phyloP scores from a whole-genome alignment of 1,284 basidiomycete species.

The Moesziomyces sp. region DNA sequence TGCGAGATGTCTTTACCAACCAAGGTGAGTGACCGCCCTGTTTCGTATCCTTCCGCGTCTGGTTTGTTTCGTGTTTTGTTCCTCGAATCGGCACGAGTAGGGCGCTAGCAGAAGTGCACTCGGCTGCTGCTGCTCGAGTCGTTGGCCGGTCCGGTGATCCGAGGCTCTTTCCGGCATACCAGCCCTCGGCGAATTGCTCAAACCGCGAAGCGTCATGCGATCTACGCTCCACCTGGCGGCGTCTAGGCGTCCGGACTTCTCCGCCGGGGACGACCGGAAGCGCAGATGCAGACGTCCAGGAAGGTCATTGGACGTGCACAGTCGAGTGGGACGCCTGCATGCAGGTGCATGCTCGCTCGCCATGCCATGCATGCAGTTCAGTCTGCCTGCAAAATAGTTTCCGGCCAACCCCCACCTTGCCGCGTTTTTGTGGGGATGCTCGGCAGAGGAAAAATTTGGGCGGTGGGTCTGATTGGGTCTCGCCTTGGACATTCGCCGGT shows the following conservation, averaged over 20 bases:
- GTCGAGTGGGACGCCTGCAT: not conserved
- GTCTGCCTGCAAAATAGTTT: not conserved
- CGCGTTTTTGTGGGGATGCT: not conserved
- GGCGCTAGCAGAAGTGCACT: not conserved
- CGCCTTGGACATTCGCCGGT: not conserved
- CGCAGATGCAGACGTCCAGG: constrained; percentile 2
- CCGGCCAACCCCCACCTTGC: not conserved
- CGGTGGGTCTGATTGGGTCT: not conserved
- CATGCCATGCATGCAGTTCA: not conserved
- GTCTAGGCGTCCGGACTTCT: constrained; percentile 11
- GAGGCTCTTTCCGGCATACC: not conserved
- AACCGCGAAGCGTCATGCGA: not conserved
- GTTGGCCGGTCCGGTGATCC: constrained; percentile 19
- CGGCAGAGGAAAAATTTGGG: not conserved
- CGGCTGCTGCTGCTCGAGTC: not conserved
- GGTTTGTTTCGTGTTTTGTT: not conserved
- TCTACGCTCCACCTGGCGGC: not conserved
- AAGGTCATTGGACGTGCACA: constrained; percentile 12
- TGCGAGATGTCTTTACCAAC: constrained; percentile 62
- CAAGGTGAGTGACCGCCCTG: constrained; percentile 52
- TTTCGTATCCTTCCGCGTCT: not conserved
- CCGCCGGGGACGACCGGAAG: constrained; percentile 22
- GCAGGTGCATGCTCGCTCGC: not conserved
- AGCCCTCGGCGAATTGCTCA: constrained; percentile 7
- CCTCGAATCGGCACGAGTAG: not conserved